phyloP scores from a whole-genome alignment of 2,329 filamentous ascomycete species.

The Xylariaceae sp. region DNA sequence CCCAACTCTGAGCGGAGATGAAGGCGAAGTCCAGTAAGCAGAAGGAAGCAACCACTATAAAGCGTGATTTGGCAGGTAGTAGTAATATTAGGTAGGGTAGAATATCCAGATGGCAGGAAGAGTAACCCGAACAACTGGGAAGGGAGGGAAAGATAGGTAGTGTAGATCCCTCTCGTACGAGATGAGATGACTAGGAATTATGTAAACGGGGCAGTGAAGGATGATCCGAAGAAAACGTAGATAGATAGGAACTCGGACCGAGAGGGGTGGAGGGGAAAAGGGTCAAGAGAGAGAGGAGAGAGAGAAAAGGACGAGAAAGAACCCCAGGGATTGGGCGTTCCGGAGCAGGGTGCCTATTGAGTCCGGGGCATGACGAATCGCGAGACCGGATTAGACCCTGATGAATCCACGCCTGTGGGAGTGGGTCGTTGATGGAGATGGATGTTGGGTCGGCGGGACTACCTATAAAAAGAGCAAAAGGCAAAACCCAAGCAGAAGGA shows the following conservation, averaged over 20 bases:
- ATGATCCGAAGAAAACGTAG: conserved; percentile 27
- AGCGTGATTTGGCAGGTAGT: conserved; percentile 19
- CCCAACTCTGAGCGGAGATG: conserved; percentile 15
- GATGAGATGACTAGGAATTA: conserved; percentile 20
- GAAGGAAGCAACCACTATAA: conserved; percentile 29
- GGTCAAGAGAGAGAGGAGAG: neutral
- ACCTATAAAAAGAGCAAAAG: conserved; percentile 34
- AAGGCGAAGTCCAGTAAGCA: conserved; percentile 11
- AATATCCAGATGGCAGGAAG: conserved; percentile 12
- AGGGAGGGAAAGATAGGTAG: neutral
- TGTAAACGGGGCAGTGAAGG: conserved; percentile 22
- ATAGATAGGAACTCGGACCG: conserved; percentile 10
- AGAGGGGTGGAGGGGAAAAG: neutral
- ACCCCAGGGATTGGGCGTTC: conserved; percentile 15
- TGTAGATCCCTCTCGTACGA: neutral
- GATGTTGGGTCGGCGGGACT: conserved; percentile 26
- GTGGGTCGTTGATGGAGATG: conserved; percentile 15
- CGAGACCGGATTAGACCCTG: neutral
- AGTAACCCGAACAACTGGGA: conserved; percentile 13
- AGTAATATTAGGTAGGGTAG: conserved; percentile 6
- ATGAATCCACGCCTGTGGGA: conserved; percentile 23
- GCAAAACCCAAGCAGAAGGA: no score
- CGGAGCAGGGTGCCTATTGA: conserved; percentile 13
- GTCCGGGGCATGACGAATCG: conserved; percentile 18
- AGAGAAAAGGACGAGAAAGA: neutral